Conservation (phyloP, 2,329 filamentous ascomycete species). For the Fusarium burgessii region DNA sequence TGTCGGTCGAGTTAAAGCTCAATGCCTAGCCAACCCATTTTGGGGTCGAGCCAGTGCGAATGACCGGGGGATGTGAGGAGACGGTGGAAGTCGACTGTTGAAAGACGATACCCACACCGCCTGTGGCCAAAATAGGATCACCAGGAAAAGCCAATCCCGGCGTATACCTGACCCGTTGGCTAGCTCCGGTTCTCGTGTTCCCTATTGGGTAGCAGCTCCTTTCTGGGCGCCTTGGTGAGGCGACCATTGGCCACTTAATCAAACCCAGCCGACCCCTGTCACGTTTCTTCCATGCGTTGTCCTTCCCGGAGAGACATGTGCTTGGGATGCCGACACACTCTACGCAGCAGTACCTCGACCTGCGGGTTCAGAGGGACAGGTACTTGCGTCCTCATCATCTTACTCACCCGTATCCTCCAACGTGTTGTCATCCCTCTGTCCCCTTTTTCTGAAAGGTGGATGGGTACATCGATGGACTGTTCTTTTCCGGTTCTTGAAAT, state of each 20-base stretch:
- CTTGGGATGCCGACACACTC: slow-evolving; percentile 31
- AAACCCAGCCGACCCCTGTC: slow-evolving; percentile 62
- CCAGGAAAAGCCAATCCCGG: slow-evolving; percentile 51
- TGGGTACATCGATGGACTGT: slow-evolving; percentile 27
- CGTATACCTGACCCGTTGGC: slow-evolving; percentile 55
- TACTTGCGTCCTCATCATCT: slow-evolving; percentile 16
- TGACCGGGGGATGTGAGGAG: slow-evolving; percentile 28
- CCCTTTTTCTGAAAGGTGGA: slow-evolving; percentile 32
- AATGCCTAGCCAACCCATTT: slow-evolving; percentile 41
- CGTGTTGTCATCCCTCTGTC: slow-evolving; percentile 31
- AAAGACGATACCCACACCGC: slow-evolving; percentile 49
- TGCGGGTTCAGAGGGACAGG: slow-evolving; percentile 23
- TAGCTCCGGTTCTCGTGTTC: slow-evolving; percentile 62
- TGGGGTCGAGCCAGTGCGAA: slow-evolving; percentile 37
- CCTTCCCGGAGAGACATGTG: slow-evolving; percentile 49
- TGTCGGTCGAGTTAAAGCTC: slow-evolving; percentile 42
- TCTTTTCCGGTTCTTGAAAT: slow-evolving; percentile 35
- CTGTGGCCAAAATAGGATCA: slow-evolving; percentile 50
- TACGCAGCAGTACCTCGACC: slow-evolving; percentile 33
- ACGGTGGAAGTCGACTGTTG: slow-evolving; percentile 35
- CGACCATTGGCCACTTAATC: slow-evolving; percentile 66
- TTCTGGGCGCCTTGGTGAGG: slow-evolving; percentile 53
- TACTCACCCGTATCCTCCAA: slow-evolving; percentile 11
- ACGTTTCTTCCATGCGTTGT: slow-evolving; percentile 65
- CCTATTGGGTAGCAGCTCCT: slow-evolving; percentile 63